Percentiles rank a stretch among this genome's conserved stretches.
phyloP scores from a whole-genome alignment of 371 early-diverging fungal species.

The Mortierella sp. region DNA sequence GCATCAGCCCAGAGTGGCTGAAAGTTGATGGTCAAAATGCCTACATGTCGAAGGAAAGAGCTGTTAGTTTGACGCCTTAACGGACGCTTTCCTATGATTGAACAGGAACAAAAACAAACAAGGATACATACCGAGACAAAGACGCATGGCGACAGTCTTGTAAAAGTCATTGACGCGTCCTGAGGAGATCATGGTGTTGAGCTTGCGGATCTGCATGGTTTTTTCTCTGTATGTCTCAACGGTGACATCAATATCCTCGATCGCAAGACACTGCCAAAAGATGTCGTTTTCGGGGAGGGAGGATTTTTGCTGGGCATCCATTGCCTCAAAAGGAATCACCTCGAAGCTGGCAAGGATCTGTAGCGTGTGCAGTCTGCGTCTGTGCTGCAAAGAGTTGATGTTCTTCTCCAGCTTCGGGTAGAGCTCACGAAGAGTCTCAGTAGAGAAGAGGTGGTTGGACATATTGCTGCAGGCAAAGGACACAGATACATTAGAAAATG shows the following conservation, averaged over 20 bases:
- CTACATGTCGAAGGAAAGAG: slow-evolving; percentile 8
- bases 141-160: slow-evolving; percentile 67
- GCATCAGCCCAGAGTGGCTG: slow-evolving; percentile 89
- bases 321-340: slow-evolving; percentile 61
- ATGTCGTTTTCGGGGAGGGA: slow-evolving; percentile 29
- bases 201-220: slow-evolving; percentile 74
- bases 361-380: slow-evolving; percentile 76
- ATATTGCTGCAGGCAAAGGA: slow-evolving; percentile 55
- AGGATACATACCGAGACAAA: slow-evolving; percentile 66
- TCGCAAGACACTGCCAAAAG: slow-evolving; percentile 30
- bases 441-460: slow-evolving; percentile 52
- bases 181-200: slow-evolving; percentile 67
- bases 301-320: slow-evolving; percentile 54
- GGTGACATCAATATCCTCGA: slow-evolving; percentile 73
- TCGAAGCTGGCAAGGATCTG: slow-evolving; percentile 77
- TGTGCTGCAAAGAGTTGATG: slow-evolving; percentile 66
- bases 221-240: slow-evolving; percentile 84
- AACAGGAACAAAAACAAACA: background rate
- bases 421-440: slow-evolving; percentile 56
- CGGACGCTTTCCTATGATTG: too few species aligned
- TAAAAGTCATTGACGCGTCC: slow-evolving; percentile 74
- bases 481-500: too few species aligned
- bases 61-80: too few species aligned
- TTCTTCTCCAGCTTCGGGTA: slow-evolving; percentile 70
- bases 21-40: slow-evolving; percentile 80